Percentiles rank a stretch among this genome's conserved stretches.
phyloP scores from a whole-genome alignment of 2,329 filamentous ascomycete species.

The Epichloe baconii region DNA sequence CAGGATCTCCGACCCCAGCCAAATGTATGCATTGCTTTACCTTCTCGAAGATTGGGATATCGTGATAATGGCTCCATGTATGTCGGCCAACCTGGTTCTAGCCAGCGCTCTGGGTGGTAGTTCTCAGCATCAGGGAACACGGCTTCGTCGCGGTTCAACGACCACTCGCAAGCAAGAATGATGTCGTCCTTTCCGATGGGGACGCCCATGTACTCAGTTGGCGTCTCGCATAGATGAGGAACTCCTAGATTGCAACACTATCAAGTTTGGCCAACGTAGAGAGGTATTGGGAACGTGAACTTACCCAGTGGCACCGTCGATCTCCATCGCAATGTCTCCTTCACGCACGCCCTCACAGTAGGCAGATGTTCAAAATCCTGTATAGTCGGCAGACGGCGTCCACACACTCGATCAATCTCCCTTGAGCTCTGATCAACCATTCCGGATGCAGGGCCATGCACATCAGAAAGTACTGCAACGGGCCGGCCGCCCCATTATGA shows the following conservation, averaged over 20 bases:
- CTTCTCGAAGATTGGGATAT: slow-evolving; percentile 48
- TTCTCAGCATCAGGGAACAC: slow-evolving; percentile 11
- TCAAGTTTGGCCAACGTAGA: no score
- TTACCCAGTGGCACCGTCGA: slow-evolving; percentile 35
- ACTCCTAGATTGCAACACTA: slow-evolving; percentile 21
- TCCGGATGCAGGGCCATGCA: slow-evolving; percentile 38
- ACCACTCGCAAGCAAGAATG: slow-evolving; percentile 31
- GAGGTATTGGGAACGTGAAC: no score
- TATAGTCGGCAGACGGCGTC: not conserved
- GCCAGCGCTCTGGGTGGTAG: slow-evolving; percentile 49
- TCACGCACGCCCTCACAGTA: slow-evolving; percentile 37
- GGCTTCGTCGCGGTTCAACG: slow-evolving; percentile 33
- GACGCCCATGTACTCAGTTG: slow-evolving; percentile 33
- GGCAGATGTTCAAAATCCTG: not conserved
- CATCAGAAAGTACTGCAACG: slow-evolving; percentile 38
- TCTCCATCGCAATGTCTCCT: slow-evolving; percentile 46
- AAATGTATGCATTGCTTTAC: slow-evolving; percentile 47
- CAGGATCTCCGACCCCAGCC: slow-evolving; percentile 27
- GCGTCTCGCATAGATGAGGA: slow-evolving; percentile 34
- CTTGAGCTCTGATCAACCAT: slow-evolving; percentile 39
- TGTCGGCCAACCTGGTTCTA: slow-evolving; percentile 49
- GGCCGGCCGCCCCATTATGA: slow-evolving; percentile 34
- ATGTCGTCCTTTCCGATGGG: slow-evolving; percentile 35
- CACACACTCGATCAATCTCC: slow-evolving; percentile 26
- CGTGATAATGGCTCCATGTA: slow-evolving; percentile 51